Evolutionary conservation across 73 alveolate species (phyloP).

Genomic region (Tetrahymena thermophila): DNA sequence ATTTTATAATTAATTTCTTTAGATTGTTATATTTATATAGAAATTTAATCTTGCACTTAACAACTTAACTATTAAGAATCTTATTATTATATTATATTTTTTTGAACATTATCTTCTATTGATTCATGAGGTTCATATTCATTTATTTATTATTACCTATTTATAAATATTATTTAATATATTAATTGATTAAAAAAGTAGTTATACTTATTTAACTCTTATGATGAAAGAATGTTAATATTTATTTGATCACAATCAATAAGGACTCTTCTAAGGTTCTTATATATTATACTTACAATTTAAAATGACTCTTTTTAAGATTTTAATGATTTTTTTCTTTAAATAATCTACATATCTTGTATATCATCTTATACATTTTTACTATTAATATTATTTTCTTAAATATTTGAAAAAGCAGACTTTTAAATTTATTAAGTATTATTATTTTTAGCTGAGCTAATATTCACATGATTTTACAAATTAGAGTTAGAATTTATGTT

Average conservation of each 20-base stretch:
- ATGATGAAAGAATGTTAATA: background rate
- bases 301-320: background rate
- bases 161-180: too few relatives aligned
- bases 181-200: too few relatives aligned
- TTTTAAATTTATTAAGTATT: too few relatives aligned
- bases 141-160: background rate
- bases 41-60: background rate
- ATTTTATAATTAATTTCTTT: too few relatives aligned
- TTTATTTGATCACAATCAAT: background rate
- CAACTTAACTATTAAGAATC: background rate
- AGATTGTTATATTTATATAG: too few relatives aligned
- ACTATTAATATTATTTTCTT: too few relatives aligned
- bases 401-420: background rate
- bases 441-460: background rate
- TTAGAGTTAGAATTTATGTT: background rate
- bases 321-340: background rate
- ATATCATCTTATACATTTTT: background rate
- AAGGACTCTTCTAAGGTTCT: background rate
- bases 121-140: too few relatives aligned
- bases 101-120: too few relatives aligned
- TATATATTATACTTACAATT: background rate
- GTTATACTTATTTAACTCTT: background rate
- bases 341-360: background rate
- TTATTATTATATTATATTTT: too few relatives aligned
- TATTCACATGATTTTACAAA: background rate